Evolutionary conservation across 2,329 filamentous ascomycete genomes (phyloP).

Genomic region (Colletotrichum musae): DNA sequence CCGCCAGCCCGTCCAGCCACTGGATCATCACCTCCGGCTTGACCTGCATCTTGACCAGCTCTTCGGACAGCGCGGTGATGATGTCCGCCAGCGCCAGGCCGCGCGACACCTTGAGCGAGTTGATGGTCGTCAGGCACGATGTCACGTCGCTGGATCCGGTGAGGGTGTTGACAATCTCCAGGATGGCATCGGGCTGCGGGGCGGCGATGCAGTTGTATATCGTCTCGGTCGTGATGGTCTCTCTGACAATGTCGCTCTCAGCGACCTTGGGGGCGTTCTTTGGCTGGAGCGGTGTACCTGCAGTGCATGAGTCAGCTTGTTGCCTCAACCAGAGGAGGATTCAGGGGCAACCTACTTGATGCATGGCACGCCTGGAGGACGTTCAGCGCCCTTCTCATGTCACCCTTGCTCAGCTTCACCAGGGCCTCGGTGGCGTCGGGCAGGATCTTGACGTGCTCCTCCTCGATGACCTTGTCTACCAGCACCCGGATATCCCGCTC

Average conservation of each 20-base stretch:
- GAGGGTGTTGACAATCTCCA: constrained; percentile 86
- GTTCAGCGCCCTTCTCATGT: constrained; percentile 95
- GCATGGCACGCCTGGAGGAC: constrained; percentile 97
- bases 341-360: constrained; percentile 72
- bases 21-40: constrained; percentile 88
- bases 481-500: constrained; percentile 86
- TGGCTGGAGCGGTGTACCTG: constrained; percentile 77
- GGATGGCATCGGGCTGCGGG: constrained; percentile 90
- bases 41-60: constrained; percentile 86
- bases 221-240: constrained; percentile 87
- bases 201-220: constrained; percentile 99
- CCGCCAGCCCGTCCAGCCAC: constrained; percentile 92
- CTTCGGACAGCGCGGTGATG: constrained; percentile 86
- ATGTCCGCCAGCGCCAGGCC: constrained; percentile 95
- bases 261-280: constrained; percentile 72
- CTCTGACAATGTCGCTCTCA: constrained; percentile 78
- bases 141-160: constrained; percentile 90
- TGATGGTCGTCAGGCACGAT: constrained; percentile 89
- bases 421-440: constrained; percentile 86
- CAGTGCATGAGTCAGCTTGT: constrained; percentile 26
- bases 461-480: constrained; percentile 90
- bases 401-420: constrained; percentile 90
- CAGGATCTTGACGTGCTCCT: constrained; percentile 88
- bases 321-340: background rate
- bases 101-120: constrained; percentile 86